A percentile compares a stretch with the other conserved stretches of the same genome.
phyloP scores from a whole-genome alignment of 176 grass and related monocot species.

The Raddia guianensis region DNA sequence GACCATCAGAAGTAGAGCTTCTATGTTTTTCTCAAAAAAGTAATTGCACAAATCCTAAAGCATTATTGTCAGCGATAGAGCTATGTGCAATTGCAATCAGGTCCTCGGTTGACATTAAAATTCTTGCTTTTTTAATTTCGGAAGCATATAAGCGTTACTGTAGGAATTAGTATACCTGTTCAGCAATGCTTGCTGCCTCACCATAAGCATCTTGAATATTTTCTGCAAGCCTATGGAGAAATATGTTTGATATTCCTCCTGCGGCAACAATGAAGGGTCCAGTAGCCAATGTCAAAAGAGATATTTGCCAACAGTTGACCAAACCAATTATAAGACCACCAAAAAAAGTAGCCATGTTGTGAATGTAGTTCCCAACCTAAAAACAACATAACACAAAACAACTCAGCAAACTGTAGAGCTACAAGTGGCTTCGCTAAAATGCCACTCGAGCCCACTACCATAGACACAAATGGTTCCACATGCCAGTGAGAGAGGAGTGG shows the following conservation, averaged over 20 bases:
- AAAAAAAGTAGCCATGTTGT: constrained; percentile 99
- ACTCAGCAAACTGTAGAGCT: neutral
- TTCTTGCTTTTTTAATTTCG: neutral
- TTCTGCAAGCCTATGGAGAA: constrained; percentile 98
- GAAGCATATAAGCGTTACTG: neutral
- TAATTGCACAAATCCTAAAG: neutral
- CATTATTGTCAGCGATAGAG: neutral
- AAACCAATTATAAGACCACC: constrained; percentile 95
- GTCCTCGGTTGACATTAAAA: neutral
- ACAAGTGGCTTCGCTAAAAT: neutral
- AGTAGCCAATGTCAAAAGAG: constrained; percentile 86
- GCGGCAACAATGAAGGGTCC: constrained; percentile 98
- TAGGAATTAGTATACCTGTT: constrained; percentile 70
- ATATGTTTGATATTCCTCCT: constrained; percentile 99
- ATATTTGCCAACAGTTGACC: constrained; percentile 98
- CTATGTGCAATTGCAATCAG: neutral
- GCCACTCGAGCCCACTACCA: too few species aligned
- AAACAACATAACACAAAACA: neutral
- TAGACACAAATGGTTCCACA: too few species aligned
- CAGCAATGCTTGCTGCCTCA: constrained; percentile 97
- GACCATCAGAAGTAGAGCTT: neutral
- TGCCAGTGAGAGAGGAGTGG: too few species aligned
- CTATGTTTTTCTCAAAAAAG: neutral
- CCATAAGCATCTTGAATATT: constrained; percentile 99
- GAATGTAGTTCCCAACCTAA: constrained; percentile 98